phyloP scores from a whole-genome alignment of 805 yeast genomes.

The Yamadazyma kitorensis region DNA sequence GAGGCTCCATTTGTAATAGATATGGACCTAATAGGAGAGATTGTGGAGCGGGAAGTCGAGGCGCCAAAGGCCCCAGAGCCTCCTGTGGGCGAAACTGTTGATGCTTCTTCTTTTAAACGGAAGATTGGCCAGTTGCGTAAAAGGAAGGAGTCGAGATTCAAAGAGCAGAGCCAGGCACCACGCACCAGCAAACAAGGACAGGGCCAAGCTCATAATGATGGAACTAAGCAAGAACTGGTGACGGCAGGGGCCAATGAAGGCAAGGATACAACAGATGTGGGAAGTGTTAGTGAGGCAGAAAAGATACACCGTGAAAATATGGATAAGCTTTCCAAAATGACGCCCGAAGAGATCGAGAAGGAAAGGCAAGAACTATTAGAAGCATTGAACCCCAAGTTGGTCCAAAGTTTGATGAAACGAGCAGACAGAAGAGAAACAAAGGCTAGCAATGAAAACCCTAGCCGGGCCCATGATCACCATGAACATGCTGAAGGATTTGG shows the following conservation, averaged over 20 bases:
- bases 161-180: too few relatives aligned
- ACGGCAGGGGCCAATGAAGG: too few relatives aligned
- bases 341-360: slow-evolving; percentile 57
- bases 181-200: too few relatives aligned
- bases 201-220: too few relatives aligned
- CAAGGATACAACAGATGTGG: slow-evolving; percentile 14
- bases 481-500: slow-evolving; percentile 40
- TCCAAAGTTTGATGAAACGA: slow-evolving; percentile 56
- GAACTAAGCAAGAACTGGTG: too few relatives aligned
- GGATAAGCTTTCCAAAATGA: slow-evolving; percentile 57
- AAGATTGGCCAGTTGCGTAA: too few relatives aligned
- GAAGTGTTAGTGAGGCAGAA: slow-evolving; percentile 65
- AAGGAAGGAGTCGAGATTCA: too few relatives aligned
- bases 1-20: too few relatives aligned
- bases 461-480: slow-evolving; percentile 22
- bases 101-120: too few relatives aligned
- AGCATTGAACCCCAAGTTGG: slow-evolving; percentile 65
- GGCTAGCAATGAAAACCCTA: slow-evolving; percentile 15
- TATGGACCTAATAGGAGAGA: slow-evolving; percentile 73
- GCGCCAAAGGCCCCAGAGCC: slow-evolving; percentile 33
- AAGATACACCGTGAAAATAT: slow-evolving; percentile 76
- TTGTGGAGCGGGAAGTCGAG: slow-evolving; percentile 56
- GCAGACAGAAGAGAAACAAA: slow-evolving; percentile 44
- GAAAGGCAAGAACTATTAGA: slow-evolving; percentile 67
- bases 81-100: slow-evolving; percentile 10